Evolutionary conservation across 2,329 filamentous ascomycete species (phyloP), one percentile per base, ranked within the genome.

Genomic region (Alternaria consortialis): DNA sequence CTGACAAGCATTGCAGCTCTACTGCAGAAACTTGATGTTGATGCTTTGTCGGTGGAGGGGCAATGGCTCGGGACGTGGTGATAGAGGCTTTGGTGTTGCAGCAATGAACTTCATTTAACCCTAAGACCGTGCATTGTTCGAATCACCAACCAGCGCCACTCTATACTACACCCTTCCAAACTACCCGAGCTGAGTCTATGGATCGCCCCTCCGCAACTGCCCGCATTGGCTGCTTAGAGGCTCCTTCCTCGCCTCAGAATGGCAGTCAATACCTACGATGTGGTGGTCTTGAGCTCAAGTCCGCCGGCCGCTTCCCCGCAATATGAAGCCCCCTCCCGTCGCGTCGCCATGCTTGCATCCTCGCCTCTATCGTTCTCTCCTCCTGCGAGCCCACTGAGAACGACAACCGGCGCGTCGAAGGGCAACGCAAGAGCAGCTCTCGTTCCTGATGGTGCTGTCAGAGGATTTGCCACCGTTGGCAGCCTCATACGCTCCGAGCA

Each of bases 401-500:
- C 58, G 25, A 46, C 59, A 0, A 5, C 34, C 40, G 65, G 66
- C 72, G 73, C 72, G 74, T 76, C 76, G 25, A 67, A 55, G 56
- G 62, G 62, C 20, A 74, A 72, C 5, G 71, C 71, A 29, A 66
- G 70, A 42, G 74, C 72, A 52, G 67, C 65, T 23, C 55, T 66
- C 1, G 68, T 75, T 31, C 72, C 77, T 23, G 60, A 68, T 20
- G 69, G 63, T 7, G 69, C 66, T 12, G 48, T 64, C 3, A 68
- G 70, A 56, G 77, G 75, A 23, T 79, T 78, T 54, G 74, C 74
- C 68, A 77, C 75, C 56, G 75, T 76, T 7, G 65, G 65, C 53
- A 75, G 71, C 53, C 60, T 79, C 15, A 53, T 78, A n/a, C 69
- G 66, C 56, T 73, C 73, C 2, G 68, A 72, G 39, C 70, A 73